phyloP scores from a whole-genome alignment of 768 basidiomycete species.

The Lyophyllum shimeji region DNA sequence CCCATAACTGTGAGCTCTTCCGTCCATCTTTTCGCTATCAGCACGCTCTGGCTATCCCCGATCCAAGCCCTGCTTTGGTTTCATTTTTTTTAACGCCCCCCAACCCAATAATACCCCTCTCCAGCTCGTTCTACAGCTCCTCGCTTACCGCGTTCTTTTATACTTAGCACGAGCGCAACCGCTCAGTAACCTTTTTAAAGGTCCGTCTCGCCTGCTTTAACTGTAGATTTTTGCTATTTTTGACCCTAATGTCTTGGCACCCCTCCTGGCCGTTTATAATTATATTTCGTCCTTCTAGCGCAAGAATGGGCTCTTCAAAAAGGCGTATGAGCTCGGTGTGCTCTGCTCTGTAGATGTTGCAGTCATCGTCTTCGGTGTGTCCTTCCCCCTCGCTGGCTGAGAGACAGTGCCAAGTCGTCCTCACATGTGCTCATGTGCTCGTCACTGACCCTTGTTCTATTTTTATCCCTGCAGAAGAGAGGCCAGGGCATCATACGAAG shows the following conservation, averaged over 20 bases:
- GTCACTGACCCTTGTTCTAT: constrained; percentile 35
- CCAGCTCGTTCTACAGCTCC: constrained; percentile 1
- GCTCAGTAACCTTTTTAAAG: constrained; percentile 90
- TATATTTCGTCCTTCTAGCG: constrained; percentile 46
- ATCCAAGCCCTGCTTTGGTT: constrained; percentile 4
- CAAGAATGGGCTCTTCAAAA: constrained; percentile 90
- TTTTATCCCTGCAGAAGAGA: constrained; percentile 61
- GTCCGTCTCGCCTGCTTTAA: constrained; percentile 38
- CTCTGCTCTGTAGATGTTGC: constrained; percentile 87
- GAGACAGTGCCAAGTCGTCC: constrained; percentile 2
- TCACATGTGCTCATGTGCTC: neutral
- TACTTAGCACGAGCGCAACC: constrained; percentile 86
- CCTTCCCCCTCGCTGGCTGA: constrained; percentile 2
- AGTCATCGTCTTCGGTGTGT: constrained; percentile 74
- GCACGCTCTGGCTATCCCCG: constrained; percentile 19
- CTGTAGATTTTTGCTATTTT: constrained; percentile 59
- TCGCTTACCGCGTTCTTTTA: constrained; percentile 25
- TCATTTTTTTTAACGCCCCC: neutral
- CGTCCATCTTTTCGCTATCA: constrained; percentile 15
- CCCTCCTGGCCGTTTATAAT: constrained; percentile 32
- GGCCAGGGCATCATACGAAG: constrained; percentile 76
- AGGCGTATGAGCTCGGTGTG: constrained; percentile 88
- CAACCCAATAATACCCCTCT: constrained; percentile 23
- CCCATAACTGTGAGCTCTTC: constrained; percentile 64
- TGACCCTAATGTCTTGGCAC: constrained; percentile 48